Conservation (phyloP, 352 stramenopile species). For the Plasmopara halstedii region DNA sequence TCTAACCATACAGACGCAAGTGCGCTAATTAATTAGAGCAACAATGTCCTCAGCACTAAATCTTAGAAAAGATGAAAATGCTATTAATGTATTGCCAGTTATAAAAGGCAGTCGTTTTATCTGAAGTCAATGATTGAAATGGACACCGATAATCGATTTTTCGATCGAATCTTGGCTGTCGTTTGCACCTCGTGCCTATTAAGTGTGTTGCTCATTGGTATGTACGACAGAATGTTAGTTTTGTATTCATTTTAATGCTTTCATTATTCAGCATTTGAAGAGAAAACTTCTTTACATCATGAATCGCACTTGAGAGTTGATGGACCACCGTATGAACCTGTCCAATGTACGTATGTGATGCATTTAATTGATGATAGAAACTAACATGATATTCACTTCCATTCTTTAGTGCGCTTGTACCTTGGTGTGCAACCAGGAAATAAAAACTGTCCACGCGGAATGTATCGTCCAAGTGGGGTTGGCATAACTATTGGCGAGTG, state of each 20-base stretch:
- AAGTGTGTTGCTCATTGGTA: slow-evolving; percentile 9
- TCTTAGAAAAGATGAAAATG: no score
- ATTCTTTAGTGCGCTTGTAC: slow-evolving; percentile 39
- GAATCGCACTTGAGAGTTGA: slow-evolving; percentile 6
- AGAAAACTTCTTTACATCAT: not conserved
- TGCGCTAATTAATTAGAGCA: no score
- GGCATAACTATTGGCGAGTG: slow-evolving; percentile 52
- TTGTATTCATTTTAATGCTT: not conserved
- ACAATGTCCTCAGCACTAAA: no score
- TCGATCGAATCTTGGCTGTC: no score
- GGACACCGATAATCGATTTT: no score
- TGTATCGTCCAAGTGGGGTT: slow-evolving; percentile 43
- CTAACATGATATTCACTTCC: not conserved
- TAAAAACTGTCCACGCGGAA: slow-evolving; percentile 45
- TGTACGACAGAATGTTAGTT: not conserved
- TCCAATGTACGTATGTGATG: slow-evolving; percentile 5
- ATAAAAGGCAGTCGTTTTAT: no score
- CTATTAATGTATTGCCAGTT: no score
- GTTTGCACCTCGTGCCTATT: slow-evolving; percentile 2
- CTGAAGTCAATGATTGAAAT: no score
- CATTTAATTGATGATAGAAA: not conserved
- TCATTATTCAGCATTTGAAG: not conserved
- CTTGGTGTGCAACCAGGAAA: slow-evolving; percentile 43
- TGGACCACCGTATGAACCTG: slow-evolving; percentile 2
- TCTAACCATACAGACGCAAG: no score